Evolutionary conservation across 2,329 filamentous ascomycete species (phyloP), one percentile per base, ranked within the genome.

Genomic region (Whalleya microplaca): DNA sequence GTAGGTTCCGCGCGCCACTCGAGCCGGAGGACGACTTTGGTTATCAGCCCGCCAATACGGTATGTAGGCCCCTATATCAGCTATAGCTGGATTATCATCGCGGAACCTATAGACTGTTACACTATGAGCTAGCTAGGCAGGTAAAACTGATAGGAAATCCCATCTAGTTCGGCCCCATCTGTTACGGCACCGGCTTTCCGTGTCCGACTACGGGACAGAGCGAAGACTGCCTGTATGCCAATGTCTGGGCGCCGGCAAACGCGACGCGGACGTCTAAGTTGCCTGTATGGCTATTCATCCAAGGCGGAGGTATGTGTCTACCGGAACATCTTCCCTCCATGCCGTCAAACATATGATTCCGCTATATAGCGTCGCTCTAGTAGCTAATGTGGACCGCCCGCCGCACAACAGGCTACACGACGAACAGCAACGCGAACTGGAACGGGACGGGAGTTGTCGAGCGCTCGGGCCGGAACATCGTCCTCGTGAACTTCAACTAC

Each of bases 401-500:
- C 21, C 21, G 7, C n/a, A 21, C 18, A 52, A 48, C 29, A 72
- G 80, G 80, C 32, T 84, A 82, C 56, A 72, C 72, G 0, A 56
- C 61, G 16, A 78, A 81, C 53, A 70, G 75, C n/a, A 84, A 83
- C 56, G 72, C 74, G 14, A 80, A 82, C 67, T 81, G 76, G 68
- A 81, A 84, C 66, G 81, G 80, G 29, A 75, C 76, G 0, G 71
- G 74, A 21, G 72, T 82, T 2, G 73, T 84, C 21, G 67, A 74
- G 23, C 67, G 68, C 59, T 82, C 81, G 0, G 73, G 69, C 14
- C 63, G 73, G 21, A 76, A 74, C 58, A 73, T 87, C 46, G 72
- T 87, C 14, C 77, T 83, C 51, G 83, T 87, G 47, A 82, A 82
- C 64, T 85, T 87, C 68, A 85, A 86, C 70, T 87, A 87, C 65